A percentile compares a stretch with the other conserved stretches of the same genome.
Evolutionary conservation across 108 stramenopile genomes (phyloP).

Genomic region (Aurantiochytrium sp.): DNA sequence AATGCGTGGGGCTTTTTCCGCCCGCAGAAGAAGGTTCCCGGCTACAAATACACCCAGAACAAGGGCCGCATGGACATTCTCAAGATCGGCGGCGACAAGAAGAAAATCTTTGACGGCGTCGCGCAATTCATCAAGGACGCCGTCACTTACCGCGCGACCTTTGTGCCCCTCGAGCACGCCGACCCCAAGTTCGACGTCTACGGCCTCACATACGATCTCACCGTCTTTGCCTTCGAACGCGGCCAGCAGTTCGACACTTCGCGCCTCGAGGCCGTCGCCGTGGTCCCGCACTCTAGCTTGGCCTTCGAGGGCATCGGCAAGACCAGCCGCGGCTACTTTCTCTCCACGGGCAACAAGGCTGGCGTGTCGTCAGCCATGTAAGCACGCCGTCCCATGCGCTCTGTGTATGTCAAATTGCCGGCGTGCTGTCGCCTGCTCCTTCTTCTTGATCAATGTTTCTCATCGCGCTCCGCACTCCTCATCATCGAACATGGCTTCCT

Average conservation of each 20-base stretch:
- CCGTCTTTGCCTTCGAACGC: neutral
- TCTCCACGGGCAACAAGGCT: constrained; percentile 6
- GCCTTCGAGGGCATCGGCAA: neutral
- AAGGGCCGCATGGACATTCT: neutral
- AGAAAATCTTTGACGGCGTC: constrained; percentile 1
- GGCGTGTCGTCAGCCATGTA: neutral
- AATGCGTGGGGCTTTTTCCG: neutral
- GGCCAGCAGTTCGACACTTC: neutral
- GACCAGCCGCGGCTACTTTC: neutral
- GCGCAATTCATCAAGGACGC: constrained; percentile 14
- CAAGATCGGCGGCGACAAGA: neutral
- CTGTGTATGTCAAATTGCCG: no score
- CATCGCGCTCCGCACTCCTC: no score
- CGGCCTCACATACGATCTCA: neutral
- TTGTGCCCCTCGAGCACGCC: neutral
- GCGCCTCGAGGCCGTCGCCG: neutral
- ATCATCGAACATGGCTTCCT: no score
- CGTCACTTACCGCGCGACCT: neutral
- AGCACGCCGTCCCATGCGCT: no score
- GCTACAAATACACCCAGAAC: constrained; percentile 9
- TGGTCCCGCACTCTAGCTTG: neutral
- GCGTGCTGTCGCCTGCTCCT: neutral
- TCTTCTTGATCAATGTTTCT: neutral
- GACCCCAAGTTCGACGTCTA: neutral
- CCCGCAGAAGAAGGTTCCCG: neutral